Conservation (phyloP, 2,329 filamentous ascomycete species). For the Tolypocladium ophioglossoides region DNA sequence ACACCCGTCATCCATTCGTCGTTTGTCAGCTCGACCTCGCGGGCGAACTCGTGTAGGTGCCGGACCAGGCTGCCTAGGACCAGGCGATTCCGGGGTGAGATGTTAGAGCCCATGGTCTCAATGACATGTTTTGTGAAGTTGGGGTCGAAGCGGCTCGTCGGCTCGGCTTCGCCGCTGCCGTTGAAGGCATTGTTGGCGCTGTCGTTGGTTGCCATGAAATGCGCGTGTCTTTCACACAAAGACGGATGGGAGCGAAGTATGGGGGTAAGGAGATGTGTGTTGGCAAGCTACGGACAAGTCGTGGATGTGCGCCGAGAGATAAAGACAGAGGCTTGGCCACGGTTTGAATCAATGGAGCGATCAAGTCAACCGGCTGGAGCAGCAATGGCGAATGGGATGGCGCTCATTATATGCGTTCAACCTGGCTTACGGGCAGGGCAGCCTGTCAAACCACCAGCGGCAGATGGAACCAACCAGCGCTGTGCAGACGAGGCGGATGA, state of each 20-base stretch:
- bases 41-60: conserved; percentile 69
- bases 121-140: conserved; percentile 67
- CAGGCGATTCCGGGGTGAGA: conserved; percentile 51
- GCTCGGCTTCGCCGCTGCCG: background rate
- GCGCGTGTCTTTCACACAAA: background rate
- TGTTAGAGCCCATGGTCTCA: conserved; percentile 61
- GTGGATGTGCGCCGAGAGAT: too few species aligned
- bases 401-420: background rate
- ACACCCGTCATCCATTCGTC: conserved; percentile 72
- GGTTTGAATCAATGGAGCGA: background rate
- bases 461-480: background rate
- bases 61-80: conserved; percentile 54
- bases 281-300: too few species aligned
- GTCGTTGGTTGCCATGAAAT: background rate
- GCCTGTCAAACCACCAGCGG: background rate
- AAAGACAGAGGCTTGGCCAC: too few species aligned
- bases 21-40: conserved; percentile 65
- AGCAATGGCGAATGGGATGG: background rate
- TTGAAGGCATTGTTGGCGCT: background rate
- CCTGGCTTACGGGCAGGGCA: background rate
- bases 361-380: background rate
- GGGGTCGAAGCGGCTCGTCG: conserved; percentile 51
- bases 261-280: too few species aligned
- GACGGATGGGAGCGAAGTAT: background rate
- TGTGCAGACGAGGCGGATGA: background rate